Evolutionary conservation across 2,329 filamentous ascomycete species (phyloP).

Genomic region (Ophiostoma populinum): DNA sequence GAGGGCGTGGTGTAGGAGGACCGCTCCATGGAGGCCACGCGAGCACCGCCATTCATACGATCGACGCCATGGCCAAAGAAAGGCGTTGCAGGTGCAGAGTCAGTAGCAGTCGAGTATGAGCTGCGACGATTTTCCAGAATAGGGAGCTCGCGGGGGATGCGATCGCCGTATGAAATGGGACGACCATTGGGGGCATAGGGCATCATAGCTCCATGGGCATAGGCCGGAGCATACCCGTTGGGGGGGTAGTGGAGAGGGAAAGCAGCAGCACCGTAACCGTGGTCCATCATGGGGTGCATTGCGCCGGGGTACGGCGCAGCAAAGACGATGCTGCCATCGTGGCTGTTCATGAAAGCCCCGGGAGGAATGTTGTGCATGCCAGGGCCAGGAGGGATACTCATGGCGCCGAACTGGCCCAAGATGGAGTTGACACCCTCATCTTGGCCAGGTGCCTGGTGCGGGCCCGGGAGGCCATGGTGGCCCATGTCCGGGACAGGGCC

Average conservation of each 20-base stretch:
- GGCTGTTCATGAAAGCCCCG: slow-evolving; percentile 12
- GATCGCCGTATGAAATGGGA: slow-evolving; percentile 25
- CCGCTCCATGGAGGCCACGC: slow-evolving; percentile 39
- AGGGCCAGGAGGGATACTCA: slow-evolving; percentile 13
- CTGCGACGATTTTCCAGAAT: slow-evolving; percentile 47
- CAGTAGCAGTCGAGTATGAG: slow-evolving; percentile 46
- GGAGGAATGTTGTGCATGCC: slow-evolving; percentile 14
- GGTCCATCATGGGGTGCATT: slow-evolving; percentile 14
- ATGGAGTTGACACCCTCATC: slow-evolving; percentile 12
- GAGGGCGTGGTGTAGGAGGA: slow-evolving; percentile 51
- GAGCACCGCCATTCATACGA: slow-evolving; percentile 37
- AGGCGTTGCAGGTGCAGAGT: slow-evolving; percentile 48
- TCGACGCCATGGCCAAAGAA: slow-evolving; percentile 42
- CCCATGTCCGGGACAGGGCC: neutral
- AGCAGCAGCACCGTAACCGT: slow-evolving; percentile 14
- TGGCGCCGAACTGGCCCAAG: slow-evolving; percentile 16
- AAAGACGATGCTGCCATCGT: slow-evolving; percentile 17
- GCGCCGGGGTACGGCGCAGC: slow-evolving; percentile 12
- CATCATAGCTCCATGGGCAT: slow-evolving; percentile 17
- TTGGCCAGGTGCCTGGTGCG: slow-evolving; percentile 6
- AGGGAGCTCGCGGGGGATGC: slow-evolving; percentile 36
- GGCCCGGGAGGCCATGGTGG: no score
- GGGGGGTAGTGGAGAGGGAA: slow-evolving; percentile 12
- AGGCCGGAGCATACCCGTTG: slow-evolving; percentile 10
- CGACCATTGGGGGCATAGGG: slow-evolving; percentile 37